Evolutionary conservation across 768 basidiomycete genomes (phyloP).

Genomic region (Lentinula boryana): DNA sequence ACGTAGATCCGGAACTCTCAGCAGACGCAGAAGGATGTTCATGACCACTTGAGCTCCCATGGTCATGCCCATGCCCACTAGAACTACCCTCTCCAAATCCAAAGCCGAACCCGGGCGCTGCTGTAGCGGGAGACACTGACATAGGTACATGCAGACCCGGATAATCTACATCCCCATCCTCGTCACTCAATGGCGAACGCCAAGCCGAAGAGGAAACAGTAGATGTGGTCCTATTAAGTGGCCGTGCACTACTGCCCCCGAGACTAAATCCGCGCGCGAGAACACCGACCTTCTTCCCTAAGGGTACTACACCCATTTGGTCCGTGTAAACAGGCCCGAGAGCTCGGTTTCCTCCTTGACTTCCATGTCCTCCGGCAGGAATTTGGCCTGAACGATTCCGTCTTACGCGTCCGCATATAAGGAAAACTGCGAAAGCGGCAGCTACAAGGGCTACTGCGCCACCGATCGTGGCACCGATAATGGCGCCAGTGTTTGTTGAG

Average conservation of each 20-base stretch:
- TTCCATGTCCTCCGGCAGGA: neutral
- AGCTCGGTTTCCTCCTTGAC: neutral
- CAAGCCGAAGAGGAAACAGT: neutral
- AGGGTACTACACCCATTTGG: neutral
- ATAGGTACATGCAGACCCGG: neutral
- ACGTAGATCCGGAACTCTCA: neutral
- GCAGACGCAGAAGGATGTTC: neutral
- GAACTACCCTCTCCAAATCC: neutral
- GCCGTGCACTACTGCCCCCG: neutral
- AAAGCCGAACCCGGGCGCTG: neutral
- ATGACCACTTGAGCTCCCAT: neutral
- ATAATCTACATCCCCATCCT: neutral
- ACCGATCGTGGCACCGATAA: constrained; percentile 1
- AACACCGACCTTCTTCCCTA: neutral
- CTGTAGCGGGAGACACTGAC: neutral
- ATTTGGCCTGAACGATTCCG: neutral
- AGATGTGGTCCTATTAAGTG: neutral
- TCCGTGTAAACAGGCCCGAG: neutral
- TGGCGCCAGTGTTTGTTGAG: neutral
- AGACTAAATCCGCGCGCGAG: neutral
- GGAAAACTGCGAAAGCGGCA: neutral
- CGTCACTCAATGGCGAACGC: constrained; percentile 1
- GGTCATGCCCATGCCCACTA: neutral
- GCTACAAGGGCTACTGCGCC: neutral
- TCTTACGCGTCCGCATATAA: neutral